Percentiles rank a stretch among this genome's conserved stretches.
These are phyloP conservation scores for Pholiota microspora DNA, from an alignment of 768 basidiomycete species.

Conservation along the genomic window DNA sequence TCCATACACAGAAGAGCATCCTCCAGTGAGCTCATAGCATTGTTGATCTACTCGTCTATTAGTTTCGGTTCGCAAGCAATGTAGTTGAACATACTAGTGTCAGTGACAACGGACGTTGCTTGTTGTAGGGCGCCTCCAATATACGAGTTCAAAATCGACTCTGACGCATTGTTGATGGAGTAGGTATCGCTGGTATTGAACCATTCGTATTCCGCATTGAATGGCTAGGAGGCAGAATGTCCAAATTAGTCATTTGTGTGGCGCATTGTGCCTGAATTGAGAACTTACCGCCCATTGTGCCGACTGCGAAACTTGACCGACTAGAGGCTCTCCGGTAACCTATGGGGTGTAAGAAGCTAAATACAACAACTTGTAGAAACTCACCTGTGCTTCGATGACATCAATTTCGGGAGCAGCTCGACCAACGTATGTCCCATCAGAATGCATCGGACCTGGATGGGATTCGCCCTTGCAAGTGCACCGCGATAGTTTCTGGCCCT, in stretches of 20 bases:
- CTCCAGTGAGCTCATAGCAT: constrained; percentile 58
- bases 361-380: background rate
- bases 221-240: constrained; percentile 56
- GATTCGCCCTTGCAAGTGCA: constrained; percentile 87
- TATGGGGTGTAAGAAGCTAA: constrained; percentile 10
- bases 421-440: constrained; percentile 78
- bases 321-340: constrained; percentile 32
- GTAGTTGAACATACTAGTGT: constrained; percentile 44
- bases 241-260: constrained; percentile 4
- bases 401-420: constrained; percentile 89
- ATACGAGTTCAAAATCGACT: constrained; percentile 61
- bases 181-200: constrained; percentile 59
- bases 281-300: constrained; percentile 73
- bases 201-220: constrained; percentile 73
- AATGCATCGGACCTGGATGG: constrained; percentile 82
- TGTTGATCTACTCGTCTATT: constrained; percentile 46
- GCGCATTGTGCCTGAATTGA: constrained; percentile 1
- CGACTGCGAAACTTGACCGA: constrained; percentile 75
- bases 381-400: constrained; percentile 80
- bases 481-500: constrained; percentile 81
- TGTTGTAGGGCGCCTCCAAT: constrained; percentile 81
- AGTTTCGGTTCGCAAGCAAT: background rate
- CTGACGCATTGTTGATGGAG: constrained; percentile 50
- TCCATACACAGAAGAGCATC: constrained; percentile 71
- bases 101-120: constrained; percentile 69